phyloP scores from a whole-genome alignment of 1,139 yeast species.

The Zygoascus meyerae region DNA sequence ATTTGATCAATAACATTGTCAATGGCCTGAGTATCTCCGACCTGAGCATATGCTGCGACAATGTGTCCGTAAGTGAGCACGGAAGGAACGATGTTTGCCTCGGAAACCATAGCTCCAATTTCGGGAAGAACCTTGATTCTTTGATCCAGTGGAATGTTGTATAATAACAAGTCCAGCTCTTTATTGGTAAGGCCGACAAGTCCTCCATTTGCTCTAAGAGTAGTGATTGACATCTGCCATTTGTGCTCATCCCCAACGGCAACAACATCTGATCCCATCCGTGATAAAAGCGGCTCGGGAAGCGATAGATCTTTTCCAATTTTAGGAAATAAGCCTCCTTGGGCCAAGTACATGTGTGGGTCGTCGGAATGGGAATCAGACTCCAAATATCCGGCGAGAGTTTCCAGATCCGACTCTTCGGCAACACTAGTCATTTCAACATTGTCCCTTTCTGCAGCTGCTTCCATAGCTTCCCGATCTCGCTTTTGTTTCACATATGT shows the following conservation, averaged over 20 bases:
- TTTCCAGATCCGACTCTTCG: conserved; percentile 21
- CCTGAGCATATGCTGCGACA: conserved; percentile 35
- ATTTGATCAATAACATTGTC: conserved; percentile 33
- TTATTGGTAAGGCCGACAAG: conserved; percentile 18
- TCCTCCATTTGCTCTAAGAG: conserved; percentile 18
- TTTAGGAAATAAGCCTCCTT: conserved; percentile 13
- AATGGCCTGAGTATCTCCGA: conserved; percentile 28
- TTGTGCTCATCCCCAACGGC: conserved; percentile 22
- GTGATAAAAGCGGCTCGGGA: conserved; percentile 18
- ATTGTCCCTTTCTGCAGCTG: conserved; percentile 14
- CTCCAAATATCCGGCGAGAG: conserved; percentile 19
- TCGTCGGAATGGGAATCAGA: conserved; percentile 11
- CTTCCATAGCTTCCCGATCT: conserved; percentile 15
- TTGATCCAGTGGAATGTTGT: conserved; percentile 26
- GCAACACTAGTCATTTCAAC: conserved; percentile 11
- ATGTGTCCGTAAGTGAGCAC: conserved; percentile 27
- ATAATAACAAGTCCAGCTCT: conserved; percentile 27
- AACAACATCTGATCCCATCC: conserved; percentile 19
- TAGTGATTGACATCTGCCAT: conserved; percentile 23
- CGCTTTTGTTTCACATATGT: conserved; percentile 21
- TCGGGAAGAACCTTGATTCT: conserved; percentile 20
- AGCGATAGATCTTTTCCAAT: conserved; percentile 16
- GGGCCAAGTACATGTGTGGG: not conserved
- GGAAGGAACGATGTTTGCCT: conserved; percentile 22
- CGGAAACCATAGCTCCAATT: conserved; percentile 28